Conservation (phyloP, 2,329 filamentous ascomycete genomes). For the Microsporum canis region DNA sequence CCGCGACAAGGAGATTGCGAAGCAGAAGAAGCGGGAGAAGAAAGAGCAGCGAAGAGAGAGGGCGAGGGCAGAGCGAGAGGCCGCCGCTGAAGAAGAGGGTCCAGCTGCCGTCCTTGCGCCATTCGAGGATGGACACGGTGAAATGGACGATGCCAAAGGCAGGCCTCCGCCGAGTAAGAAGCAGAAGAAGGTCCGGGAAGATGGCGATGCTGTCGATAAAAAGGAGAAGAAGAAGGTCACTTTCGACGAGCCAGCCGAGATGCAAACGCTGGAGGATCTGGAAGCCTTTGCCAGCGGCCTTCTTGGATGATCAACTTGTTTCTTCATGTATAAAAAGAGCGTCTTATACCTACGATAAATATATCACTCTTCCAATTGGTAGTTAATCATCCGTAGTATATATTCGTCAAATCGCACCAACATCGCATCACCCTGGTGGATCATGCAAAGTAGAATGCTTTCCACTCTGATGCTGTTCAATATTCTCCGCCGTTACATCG, state of each 20-base stretch:
- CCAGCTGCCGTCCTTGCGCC: conserved; percentile 26
- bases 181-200: conserved; percentile 31
- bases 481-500: conserved; percentile 3
- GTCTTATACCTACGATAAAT: no score
- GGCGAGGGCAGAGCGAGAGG: conserved; percentile 28
- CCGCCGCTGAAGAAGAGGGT: conserved; percentile 17
- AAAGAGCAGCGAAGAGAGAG: conserved; percentile 34
- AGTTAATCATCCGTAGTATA: no score
- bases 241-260: conserved; percentile 21
- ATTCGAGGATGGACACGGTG: conserved; percentile 16
- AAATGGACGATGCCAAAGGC: conserved; percentile 14
- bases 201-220: conserved; percentile 18
- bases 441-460: neutral
- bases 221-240: conserved; percentile 18
- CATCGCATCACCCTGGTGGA: neutral
- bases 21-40: conserved; percentile 53
- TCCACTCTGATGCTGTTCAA: neutral
- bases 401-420: neutral
- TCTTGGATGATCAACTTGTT: conserved; percentile 22
- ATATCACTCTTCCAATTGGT: no score
- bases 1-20: conserved; percentile 69
- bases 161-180: conserved; percentile 27
- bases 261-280: conserved; percentile 38
- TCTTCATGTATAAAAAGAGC: neutral
- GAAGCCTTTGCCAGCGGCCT: conserved; percentile 37